phyloP scores from a whole-genome alignment of 75 land plant species.

The Cryptomeria japonica region DNA sequence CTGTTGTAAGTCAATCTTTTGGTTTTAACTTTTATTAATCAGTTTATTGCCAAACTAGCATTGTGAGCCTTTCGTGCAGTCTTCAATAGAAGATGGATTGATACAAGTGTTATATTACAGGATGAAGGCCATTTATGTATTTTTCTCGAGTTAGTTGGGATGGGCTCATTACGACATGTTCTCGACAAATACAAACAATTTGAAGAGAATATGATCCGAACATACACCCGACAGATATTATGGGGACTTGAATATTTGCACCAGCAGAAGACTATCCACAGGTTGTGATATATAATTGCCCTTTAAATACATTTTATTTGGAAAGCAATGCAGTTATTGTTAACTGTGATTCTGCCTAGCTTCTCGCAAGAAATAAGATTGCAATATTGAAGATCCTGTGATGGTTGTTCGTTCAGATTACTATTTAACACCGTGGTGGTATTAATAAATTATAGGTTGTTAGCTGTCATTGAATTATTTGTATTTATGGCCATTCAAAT shows the following conservation, averaged over 20 bases:
- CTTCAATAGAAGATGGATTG: neutral
- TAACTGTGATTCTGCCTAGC: neutral
- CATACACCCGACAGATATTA: constrained; percentile 51
- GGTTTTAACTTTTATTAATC: neutral
- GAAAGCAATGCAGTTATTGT: neutral
- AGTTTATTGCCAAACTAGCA: neutral
- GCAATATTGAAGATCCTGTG: neutral
- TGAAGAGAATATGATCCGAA: constrained; percentile 40
- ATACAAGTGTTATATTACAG: constrained; percentile 11
- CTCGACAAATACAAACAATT: constrained; percentile 34
- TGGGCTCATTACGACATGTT: constrained; percentile 40
- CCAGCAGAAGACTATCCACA: constrained; percentile 43
- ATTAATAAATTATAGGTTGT: neutral
- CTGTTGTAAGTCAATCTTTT: constrained; percentile 25
- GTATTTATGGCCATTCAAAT: neutral
- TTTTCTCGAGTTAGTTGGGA: constrained; percentile 50
- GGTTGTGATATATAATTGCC: constrained; percentile 22
- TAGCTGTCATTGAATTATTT: neutral
- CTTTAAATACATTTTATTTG: neutral
- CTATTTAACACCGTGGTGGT: neutral
- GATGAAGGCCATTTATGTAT: constrained; percentile 44
- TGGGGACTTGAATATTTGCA: constrained; percentile 49
- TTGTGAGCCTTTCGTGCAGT: neutral
- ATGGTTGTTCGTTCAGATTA: neutral
- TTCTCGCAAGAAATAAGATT: neutral